Base-by-base conservation (phyloP, 2,329 filamentous ascomycete genomes). In the Aspergillus costaricaensis region DNA sequence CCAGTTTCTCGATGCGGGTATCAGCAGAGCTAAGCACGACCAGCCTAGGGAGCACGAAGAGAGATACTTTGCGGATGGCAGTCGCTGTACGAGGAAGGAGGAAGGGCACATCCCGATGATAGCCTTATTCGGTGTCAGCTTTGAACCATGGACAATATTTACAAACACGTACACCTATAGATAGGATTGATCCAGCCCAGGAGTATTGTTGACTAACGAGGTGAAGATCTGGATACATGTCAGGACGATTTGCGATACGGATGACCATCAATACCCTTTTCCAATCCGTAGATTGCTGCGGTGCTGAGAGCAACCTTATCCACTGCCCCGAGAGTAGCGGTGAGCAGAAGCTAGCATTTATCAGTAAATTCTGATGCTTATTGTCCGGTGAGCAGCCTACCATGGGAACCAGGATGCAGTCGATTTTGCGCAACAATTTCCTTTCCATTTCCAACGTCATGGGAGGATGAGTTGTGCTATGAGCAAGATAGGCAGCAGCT, bases 281-380 rank as follows among this genome's bases (percentile, higher is more conserved):
- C 74, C 41, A 85, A 68, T 0, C 82, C 83, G 58, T 86, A 86
- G 0, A 86, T 83, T 1, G 83, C 77, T 0, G 84, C 83, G 7
- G 71, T 71, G 9, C 68, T 67, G 53, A 72, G 64, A 25, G 70
- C 68, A 15, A 71, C 67, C 57, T 72, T 72, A 51, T 72, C 70
- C 23, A 72, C 66, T 15, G 68, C 72, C 12, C 70, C 67, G 19
- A 73, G 57, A 1, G 71, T 71, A 3, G 69, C 70, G 15, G 68
- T 71, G 23, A 71, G 48, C 41, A 72, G 65, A 5, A 70, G 57
- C 69, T 70, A 52, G 36, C 6, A 19, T 21, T 56, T 8, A 27
- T 27, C 25, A 27, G 25, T 27, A 27, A 8, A 27, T 8, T 8
- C 7, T 27, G 8, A 27, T 27, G 25, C 25, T 27, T 27, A 27